phyloP scores from a whole-genome alignment of 140 eudicot species.

The Stevia rebaudiana region DNA sequence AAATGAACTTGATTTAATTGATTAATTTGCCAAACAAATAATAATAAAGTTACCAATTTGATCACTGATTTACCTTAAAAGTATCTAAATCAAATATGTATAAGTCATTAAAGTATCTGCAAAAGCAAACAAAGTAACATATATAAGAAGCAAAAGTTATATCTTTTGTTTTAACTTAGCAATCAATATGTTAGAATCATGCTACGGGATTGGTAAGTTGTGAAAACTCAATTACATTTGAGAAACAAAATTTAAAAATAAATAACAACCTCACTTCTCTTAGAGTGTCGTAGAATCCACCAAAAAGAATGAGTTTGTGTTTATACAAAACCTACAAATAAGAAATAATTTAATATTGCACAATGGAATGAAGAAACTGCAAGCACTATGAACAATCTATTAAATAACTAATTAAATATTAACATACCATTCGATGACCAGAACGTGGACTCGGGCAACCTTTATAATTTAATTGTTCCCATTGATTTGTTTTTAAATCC shows the following conservation, averaged over 20 bases:
- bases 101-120: conserved; percentile 82
- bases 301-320: conserved; percentile 89
- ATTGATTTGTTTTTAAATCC: conserved; percentile 91
- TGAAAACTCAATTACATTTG: background rate
- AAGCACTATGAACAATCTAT: background rate
- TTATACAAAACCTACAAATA: conserved; percentile 78
- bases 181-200: background rate
- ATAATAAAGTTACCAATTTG: background rate
- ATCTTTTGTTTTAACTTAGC: background rate
- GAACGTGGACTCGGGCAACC: conserved; percentile 99
- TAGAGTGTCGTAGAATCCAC: conserved; percentile 97
- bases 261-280: conserved; percentile 91
- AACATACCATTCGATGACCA: conserved; percentile 97
- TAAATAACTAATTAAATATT: conserved; percentile 22
- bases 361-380: background rate
- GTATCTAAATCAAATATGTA: conserved; percentile 85
- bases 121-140: conserved; percentile 18
- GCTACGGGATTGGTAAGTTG: background rate
- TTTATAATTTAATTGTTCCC: conserved; percentile 95
- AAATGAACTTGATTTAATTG: conserved; percentile 10
- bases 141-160: conserved; percentile 3
- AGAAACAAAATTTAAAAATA: background rate
- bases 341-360: conserved; percentile 10
- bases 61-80: conserved; percentile 56
- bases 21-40: conserved; percentile 8